Conservation (phyloP, 2,329 filamentous ascomycete species). For the Trichoderma afroharzianum region DNA sequence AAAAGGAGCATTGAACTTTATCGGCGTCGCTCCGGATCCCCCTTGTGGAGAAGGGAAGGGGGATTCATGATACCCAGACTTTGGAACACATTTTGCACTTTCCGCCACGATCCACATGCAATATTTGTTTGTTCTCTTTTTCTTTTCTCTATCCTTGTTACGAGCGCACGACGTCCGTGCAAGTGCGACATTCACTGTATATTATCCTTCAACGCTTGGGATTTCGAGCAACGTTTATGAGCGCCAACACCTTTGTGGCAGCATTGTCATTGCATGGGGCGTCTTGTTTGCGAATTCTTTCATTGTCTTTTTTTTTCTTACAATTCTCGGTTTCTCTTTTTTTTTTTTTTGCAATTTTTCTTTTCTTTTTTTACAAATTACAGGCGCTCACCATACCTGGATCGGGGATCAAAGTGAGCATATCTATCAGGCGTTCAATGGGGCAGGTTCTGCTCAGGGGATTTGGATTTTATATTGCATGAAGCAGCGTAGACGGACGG, state of each 20-base stretch:
- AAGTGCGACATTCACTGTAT: slow-evolving; percentile 10
- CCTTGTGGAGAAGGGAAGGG: background rate
- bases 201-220: slow-evolving; percentile 9
- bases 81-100: slow-evolving; percentile 16
- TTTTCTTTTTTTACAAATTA: background rate
- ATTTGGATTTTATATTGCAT: slow-evolving; percentile 8
- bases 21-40: slow-evolving; percentile 8
- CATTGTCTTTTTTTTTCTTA: background rate
- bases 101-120: slow-evolving; percentile 9
- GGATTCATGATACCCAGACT: slow-evolving; percentile 18
- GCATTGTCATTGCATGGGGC: slow-evolving; percentile 14
- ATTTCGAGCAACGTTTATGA: slow-evolving; percentile 11
- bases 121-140: background rate
- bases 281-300: slow-evolving; percentile 14
- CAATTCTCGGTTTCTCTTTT: background rate
- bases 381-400: slow-evolving; percentile 4
- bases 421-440: slow-evolving; percentile 13
- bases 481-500: slow-evolving; percentile 14
- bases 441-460: slow-evolving; percentile 9
- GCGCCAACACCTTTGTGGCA: slow-evolving; percentile 15
- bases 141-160: background rate
- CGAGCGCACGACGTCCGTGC: slow-evolving; percentile 5
- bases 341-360: background rate
- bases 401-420: slow-evolving; percentile 8
- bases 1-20: slow-evolving; percentile 14